These are phyloP conservation scores for Isabelozyma gotoi DNA, from an alignment of 805 yeast species.

Conservation along the genomic window DNA sequence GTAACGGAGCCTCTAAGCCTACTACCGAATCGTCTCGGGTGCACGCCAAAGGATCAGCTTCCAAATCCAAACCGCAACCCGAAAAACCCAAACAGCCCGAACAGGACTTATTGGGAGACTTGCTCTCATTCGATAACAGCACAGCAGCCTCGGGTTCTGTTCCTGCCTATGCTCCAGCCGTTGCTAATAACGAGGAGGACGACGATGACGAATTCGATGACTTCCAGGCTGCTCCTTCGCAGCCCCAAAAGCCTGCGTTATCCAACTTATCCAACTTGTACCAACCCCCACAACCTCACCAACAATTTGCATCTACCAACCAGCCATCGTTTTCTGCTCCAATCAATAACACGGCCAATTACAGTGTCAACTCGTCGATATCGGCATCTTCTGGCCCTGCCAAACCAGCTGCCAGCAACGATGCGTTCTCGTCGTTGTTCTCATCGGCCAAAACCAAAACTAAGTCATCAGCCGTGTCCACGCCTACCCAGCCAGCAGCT, in stretches of 20 bases:
- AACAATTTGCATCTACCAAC: slow-evolving; percentile 9
- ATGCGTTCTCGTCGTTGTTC: slow-evolving; percentile 73
- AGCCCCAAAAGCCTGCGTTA: slow-evolving; percentile 13
- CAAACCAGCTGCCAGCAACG: slow-evolving; percentile 44
- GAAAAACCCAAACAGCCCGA: slow-evolving; percentile 27
- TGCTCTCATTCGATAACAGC: slow-evolving; percentile 42
- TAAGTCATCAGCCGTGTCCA: slow-evolving; percentile 10
- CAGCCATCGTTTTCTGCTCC: slow-evolving; percentile 7
- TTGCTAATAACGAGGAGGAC: slow-evolving; percentile 25
- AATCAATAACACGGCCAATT: slow-evolving; percentile 12
- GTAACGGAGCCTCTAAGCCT: slow-evolving; percentile 25
- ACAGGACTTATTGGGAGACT: slow-evolving; percentile 51
- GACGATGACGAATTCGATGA: slow-evolving; percentile 81
- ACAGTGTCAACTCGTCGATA: slow-evolving; percentile 24
- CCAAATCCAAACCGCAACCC: slow-evolving; percentile 23
- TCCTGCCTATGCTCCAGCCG: slow-evolving; percentile 13
- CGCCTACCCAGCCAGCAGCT: slow-evolving; percentile 15
- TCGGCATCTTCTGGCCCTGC: slow-evolving; percentile 43
- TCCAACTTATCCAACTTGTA: slow-evolving; percentile 17
- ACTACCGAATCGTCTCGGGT: slow-evolving; percentile 37
- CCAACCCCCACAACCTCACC: slow-evolving; percentile 14
- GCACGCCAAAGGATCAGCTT: slow-evolving; percentile 23
- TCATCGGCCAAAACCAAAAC: slow-evolving; percentile 57
- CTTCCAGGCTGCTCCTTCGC: slow-evolving; percentile 66
- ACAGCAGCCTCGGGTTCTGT: slow-evolving; percentile 17